A percentile compares a stretch with the other conserved stretches of the same genome.
Conservation (phyloP, 768 basidiomycete species). For the Tylopilus sp. region DNA sequence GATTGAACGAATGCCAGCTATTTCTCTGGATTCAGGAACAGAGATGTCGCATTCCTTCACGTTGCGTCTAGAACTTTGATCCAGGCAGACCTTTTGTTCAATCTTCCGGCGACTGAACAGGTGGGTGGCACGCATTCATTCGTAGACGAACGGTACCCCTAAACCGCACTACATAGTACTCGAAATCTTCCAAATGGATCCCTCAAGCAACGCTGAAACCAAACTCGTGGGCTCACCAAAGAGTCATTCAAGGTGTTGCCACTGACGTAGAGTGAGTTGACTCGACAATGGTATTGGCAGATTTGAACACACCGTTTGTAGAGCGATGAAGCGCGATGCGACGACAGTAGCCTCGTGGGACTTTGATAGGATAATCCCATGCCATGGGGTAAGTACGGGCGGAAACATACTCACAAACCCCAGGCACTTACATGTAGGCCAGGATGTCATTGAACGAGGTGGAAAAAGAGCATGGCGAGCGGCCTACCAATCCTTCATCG, state of each 20-base stretch:
- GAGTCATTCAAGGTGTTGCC: slow-evolving; percentile 16
- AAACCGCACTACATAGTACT: slow-evolving; percentile 30
- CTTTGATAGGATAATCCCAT: slow-evolving; percentile 71
- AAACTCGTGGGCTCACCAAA: slow-evolving; percentile 30
- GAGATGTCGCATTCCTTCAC: slow-evolving; percentile 85
- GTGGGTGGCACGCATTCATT: slow-evolving; percentile 27
- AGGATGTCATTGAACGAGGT: slow-evolving; percentile 62
- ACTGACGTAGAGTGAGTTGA: slow-evolving; percentile 29
- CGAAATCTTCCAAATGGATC: slow-evolving; percentile 33
- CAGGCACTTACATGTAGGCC: slow-evolving; percentile 1
- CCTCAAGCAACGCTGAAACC: slow-evolving; percentile 27
- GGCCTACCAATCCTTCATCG: slow-evolving; percentile 35
- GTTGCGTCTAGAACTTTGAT: slow-evolving; percentile 65
- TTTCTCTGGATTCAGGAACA: slow-evolving; percentile 68
- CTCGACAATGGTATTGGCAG: neutral
- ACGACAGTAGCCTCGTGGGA: slow-evolving; percentile 69
- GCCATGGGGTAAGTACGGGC: slow-evolving; percentile 50
- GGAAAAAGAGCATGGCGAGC: slow-evolving; percentile 55
- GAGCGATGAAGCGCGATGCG: slow-evolving; percentile 59
- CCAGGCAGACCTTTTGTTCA: slow-evolving; percentile 80
- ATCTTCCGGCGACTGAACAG: slow-evolving; percentile 78
- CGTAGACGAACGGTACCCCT: neutral
- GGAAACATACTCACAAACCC: neutral
- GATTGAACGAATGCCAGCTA: slow-evolving; percentile 40
- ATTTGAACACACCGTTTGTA: slow-evolving; percentile 13